phyloP scores from a whole-genome alignment of 2,329 filamentous ascomycete species.

The Xylariaceae sp. region DNA sequence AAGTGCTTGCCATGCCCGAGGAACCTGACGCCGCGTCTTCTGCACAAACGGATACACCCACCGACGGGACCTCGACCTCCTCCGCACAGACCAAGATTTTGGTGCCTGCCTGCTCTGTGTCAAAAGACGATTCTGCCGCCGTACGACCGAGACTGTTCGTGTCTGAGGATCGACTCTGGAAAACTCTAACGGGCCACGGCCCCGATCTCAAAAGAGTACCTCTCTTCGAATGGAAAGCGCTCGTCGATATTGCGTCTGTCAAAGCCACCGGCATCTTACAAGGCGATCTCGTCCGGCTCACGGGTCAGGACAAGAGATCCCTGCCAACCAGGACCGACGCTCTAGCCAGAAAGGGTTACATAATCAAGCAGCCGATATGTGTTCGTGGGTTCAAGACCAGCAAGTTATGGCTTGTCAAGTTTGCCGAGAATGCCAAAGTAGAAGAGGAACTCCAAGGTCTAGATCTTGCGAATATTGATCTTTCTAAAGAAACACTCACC shows the following conservation, averaged over 20 bases:
- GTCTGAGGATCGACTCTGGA: slow-evolving; percentile 56
- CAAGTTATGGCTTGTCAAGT: slow-evolving; percentile 57
- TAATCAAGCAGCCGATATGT: slow-evolving; percentile 57
- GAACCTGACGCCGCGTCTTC: slow-evolving; percentile 15
- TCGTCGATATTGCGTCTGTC: slow-evolving; percentile 54
- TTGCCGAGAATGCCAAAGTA: slow-evolving; percentile 42
- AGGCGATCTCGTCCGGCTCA: slow-evolving; percentile 54
- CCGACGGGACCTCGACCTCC: background rate
- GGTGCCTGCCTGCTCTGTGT: background rate
- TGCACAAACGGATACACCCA: background rate
- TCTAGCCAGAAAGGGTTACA: slow-evolving; percentile 57
- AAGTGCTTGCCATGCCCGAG: slow-evolving; percentile 37
- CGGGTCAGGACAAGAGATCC: slow-evolving; percentile 60
- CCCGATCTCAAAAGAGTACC: slow-evolving; percentile 57
- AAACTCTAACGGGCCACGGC: slow-evolving; percentile 55
- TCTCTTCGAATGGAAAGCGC: slow-evolving; percentile 54
- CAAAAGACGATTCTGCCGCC: slow-evolving; percentile 1
- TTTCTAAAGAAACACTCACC: slow-evolving; percentile 37
- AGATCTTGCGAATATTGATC: slow-evolving; percentile 33
- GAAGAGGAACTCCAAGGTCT: slow-evolving; percentile 35
- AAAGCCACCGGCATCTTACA: slow-evolving; percentile 56
- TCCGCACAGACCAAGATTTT: background rate
- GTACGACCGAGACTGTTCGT: slow-evolving; percentile 40
- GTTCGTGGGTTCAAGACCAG: slow-evolving; percentile 58
- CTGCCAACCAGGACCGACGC: slow-evolving; percentile 59